Conservation (phyloP, 495 filamentous ascomycete species). For the Staphylotrichum longicolle region DNA sequence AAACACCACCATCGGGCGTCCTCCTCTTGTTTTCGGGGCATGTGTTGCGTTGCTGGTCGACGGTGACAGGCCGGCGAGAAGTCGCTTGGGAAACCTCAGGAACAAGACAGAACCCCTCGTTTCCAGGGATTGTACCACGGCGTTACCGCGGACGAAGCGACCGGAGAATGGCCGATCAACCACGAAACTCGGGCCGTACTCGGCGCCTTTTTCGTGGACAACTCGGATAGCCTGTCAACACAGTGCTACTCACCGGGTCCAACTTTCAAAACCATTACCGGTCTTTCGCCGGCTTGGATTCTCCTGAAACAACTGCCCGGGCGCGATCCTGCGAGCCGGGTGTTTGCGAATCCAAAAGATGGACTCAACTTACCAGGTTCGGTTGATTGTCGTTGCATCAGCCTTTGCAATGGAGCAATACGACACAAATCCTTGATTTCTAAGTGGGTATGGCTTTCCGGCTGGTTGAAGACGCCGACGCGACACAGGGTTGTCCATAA, state of each 20-base stretch:
- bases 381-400: not conserved
- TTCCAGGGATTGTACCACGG: constrained; percentile 4
- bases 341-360: not conserved
- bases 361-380: not conserved
- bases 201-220: constrained; percentile 15
- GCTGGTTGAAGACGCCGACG: too few relatives aligned
- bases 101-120: not conserved
- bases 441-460: too few relatives aligned
- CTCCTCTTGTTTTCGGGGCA: not conserved
- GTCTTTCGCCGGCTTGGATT: not conserved
- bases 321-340: not conserved
- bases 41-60: not conserved
- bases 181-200: constrained; percentile 14
- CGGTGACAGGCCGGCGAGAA: not conserved
- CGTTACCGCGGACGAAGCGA: constrained; percentile 14
- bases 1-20: too few relatives aligned
- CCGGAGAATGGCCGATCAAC: constrained; percentile 11
- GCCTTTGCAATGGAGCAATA: constrained; percentile 7
- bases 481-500: too few relatives aligned
- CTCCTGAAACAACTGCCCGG: not conserved
- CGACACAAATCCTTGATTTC: not conserved
- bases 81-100: not conserved
- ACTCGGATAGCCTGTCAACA: not conserved
- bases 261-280: not conserved
- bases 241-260: not conserved